Evolutionary conservation across 1,284 basidiomycete genomes (phyloP).

Genomic region (Cutaneotrichosporon cyanovorans): DNA sequence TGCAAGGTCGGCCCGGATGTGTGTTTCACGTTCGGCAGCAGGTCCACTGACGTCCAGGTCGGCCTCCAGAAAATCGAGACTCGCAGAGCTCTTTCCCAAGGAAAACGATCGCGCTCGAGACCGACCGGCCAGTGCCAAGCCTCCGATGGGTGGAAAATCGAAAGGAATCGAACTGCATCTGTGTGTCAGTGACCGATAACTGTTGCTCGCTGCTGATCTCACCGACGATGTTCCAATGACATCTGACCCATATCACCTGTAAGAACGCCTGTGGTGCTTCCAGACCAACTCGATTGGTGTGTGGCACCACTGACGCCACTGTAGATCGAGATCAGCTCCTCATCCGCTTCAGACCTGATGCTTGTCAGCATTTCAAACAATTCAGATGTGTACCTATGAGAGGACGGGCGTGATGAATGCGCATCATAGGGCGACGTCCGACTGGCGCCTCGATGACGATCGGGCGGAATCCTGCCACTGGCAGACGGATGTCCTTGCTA

Average conservation of each 20-base stretch:
- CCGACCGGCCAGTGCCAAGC: slow-evolving; percentile 3
- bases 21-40: slow-evolving; percentile 25
- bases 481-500: background rate
- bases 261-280: slow-evolving; percentile 14
- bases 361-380: too few species aligned
- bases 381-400: background rate
- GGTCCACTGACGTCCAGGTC: slow-evolving; percentile 22
- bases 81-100: slow-evolving; percentile 15
- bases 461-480: slow-evolving; percentile 7
- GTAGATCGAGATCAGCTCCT: slow-evolving; percentile 24
- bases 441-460: slow-evolving; percentile 21
- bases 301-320: slow-evolving; percentile 21
- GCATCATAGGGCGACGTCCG: slow-evolving; percentile 29
- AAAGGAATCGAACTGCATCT: slow-evolving; percentile 16
- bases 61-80: slow-evolving; percentile 16
- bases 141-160: slow-evolving; percentile 10
- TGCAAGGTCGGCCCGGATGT: slow-evolving; percentile 23
- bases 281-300: slow-evolving; percentile 23
- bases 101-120: slow-evolving; percentile 18
- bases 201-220: background rate
- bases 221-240: slow-evolving; percentile 32
- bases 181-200: background rate
- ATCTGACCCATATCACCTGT: slow-evolving; percentile 23
- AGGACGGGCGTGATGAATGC: slow-evolving; percentile 23
- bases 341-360: slow-evolving; percentile 29